Evolutionary conservation across 495 filamentous ascomycete genomes (phyloP), one percentile per base, ranked within the genome.

Genomic region (Cryomyces minteri): DNA sequence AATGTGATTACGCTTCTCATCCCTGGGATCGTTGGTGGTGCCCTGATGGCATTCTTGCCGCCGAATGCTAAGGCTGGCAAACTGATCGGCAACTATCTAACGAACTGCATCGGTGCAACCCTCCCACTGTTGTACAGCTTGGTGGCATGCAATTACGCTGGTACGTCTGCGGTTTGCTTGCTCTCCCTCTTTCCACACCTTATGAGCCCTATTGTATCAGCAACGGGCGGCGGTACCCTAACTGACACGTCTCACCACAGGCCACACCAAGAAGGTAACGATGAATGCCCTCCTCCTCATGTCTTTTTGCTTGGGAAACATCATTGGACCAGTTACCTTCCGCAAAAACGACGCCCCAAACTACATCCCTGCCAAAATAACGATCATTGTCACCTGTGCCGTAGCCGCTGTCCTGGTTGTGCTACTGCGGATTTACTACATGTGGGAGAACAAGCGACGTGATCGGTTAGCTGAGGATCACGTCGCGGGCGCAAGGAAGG

Each of bases 281-380:
- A 43, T 40, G 32, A 41, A 32, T 25, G 47, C 42, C 9, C 9
- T 45, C 3, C 33, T 49, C 4, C 42, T 32, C 4, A 40, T 43
- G 4, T 37, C 47, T 6, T 73, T 72, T 53, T 67, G 65, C 37
- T 58, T 73, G 9, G 70, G 69, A 0, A 75, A 75, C 40, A 75
- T 76, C 51, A 67, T 75, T n/a, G 72, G 72, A 0, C 72, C 72
- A 8, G 69, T 71, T 47, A 76, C 73, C 0, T 76, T 76, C 51
- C 63, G 66, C 40, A 62, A 64, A 0, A 63, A 64, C 31, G 62
- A 69, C 47, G 69, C 69, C 7, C 67, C 67, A n/a, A 5, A 46
- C 4, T 53, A 51, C 34, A 37, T 47, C 4, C 53, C 53, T 10
- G 51, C 53, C 0, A 45, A 53, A 29, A 65, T 67, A 25, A 62